Base-by-base conservation (phyloP, 768 basidiomycete species). In the Pisolithus albus region DNA sequence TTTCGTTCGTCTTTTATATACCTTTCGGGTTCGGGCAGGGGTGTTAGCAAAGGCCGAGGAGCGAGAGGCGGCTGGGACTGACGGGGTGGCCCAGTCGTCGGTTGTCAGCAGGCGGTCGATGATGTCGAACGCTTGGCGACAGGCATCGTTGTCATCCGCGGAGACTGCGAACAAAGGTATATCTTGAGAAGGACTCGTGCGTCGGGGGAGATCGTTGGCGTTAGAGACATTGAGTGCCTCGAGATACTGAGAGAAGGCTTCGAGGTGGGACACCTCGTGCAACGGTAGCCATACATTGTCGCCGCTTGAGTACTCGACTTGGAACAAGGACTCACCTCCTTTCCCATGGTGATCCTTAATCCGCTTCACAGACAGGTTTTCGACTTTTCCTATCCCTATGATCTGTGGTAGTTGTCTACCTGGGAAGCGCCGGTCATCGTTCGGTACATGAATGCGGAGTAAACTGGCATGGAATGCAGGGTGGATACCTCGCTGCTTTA, bases 241-340 rank as follows among this genome's bases (percentile, higher is more conserved):
- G n/a, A 62, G 55, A 41, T 67, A 67, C 7, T 50, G 36, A 30
- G 46, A 44, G 18, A 63, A 19, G 0, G 58, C 56, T 9, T 60
- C 54, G 28, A 63, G 51, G 37, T 62, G 56, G 28, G 52, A 37
- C 0, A 66, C 56, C 19, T 62, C 46, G 11, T 44, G 18, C 36
- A 65, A 65, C 1, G 65, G 64, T 11, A 70, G 39, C 72, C 72
- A 74, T 1, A 69, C 66, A 3, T 26, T 10, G 42, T 74, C 71
- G 0, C 71, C 70, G 7, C 1, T 55, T 39, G 61, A 67, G 65
- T 70, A 74, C 18, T 52, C 7, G 3, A 70, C 61, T 48, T 70
- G 57, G 52, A 73, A 72, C 1, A 64, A 13, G 0, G 69, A 60
- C 7, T 54, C n/a, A 44, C 9, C 15, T 36, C 41, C 7, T 64